Evolutionary conservation across 768 basidiomycete genomes (phyloP), one percentile per base, ranked within the genome.

Genomic region (Macrolepiota fuliginosa): DNA sequence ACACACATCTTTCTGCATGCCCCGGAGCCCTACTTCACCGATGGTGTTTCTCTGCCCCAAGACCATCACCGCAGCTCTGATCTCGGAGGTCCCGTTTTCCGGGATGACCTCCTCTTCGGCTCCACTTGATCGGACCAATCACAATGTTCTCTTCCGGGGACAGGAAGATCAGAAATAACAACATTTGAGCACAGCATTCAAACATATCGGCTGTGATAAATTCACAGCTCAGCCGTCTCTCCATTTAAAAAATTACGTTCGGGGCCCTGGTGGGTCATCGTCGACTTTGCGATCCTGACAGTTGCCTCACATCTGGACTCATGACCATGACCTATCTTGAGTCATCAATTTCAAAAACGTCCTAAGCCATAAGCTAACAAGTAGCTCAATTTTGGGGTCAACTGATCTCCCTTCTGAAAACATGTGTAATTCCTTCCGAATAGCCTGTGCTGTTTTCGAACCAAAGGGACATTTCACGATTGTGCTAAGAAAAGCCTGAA

Each of bases 351-450:
- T 42, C 42, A 9, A n/a, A 2, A n/a, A 10, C 29, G 29, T 45
- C 25, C 27, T 42, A 12, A 13, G 45, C 39, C 54, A 54, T 27
- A 39, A 15, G 17, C 11, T 52, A 29, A 53, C 51, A 53, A 29
- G 17, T 40, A 54, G 24, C 36, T 22, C 10, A 54, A 25, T 24
- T 40, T 22, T 29, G 42, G 15, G 40, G 56, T 56, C 56, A 56
- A 56, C 29, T 47, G 45, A 47, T 35, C 42, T n/a, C n/a, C 24
- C 56, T 57, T 57, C 56, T 47, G 36, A 29, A 12, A 24, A 49
- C 56, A 57, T 29, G 45, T 57, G 56, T 36, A 32, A n/a, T 45
- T 12, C 46, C 15, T 49, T 36, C 29, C 35, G 19, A 19, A 15
- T 12, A 57, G 11, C 19, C 10, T 15, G 19, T 5, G 22, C 17